Evolutionary conservation across 306 rosid genomes (phyloP).

Genomic region (Glycine tomentella): DNA sequence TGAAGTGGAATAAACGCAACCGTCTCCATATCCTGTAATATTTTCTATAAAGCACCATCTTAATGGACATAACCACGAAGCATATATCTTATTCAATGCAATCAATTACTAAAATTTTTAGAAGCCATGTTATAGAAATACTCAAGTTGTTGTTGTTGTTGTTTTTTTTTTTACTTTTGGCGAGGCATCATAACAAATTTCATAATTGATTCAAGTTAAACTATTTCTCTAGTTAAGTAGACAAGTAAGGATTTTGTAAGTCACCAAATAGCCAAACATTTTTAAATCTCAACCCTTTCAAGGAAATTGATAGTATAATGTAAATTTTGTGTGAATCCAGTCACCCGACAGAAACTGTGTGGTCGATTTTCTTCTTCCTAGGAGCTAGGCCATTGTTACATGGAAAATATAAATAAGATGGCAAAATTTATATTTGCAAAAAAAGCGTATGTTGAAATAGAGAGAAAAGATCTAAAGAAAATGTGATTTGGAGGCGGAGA

Average conservation of each 20-base stretch:
- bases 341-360: not conserved
- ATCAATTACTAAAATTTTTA: too few species aligned
- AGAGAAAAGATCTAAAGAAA: slow-evolving; percentile 33
- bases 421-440: not conserved
- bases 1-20: slow-evolving; percentile 14
- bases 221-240: too few species aligned
- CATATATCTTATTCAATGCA: not conserved
- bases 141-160: too few species aligned
- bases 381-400: slow-evolving; percentile 1
- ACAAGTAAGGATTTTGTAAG: not conserved
- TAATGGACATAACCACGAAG: not conserved
- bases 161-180: too few species aligned
- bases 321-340: slow-evolving; percentile 17
- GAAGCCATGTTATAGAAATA: too few species aligned
- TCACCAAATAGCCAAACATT: slow-evolving; percentile 23
- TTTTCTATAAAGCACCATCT: not conserved
- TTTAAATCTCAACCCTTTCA: not conserved
- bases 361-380: slow-evolving; percentile 10
- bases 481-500: slow-evolving; percentile 4
- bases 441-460: slow-evolving; percentile 20
- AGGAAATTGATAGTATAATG: not conserved
- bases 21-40: slow-evolving; percentile 26
- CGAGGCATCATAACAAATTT: too few species aligned
- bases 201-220: too few species aligned
- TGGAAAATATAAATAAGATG: slow-evolving; percentile 11